Evolutionary conservation across 805 yeast species (phyloP).

Genomic region (Ascoidea asiatica): DNA sequence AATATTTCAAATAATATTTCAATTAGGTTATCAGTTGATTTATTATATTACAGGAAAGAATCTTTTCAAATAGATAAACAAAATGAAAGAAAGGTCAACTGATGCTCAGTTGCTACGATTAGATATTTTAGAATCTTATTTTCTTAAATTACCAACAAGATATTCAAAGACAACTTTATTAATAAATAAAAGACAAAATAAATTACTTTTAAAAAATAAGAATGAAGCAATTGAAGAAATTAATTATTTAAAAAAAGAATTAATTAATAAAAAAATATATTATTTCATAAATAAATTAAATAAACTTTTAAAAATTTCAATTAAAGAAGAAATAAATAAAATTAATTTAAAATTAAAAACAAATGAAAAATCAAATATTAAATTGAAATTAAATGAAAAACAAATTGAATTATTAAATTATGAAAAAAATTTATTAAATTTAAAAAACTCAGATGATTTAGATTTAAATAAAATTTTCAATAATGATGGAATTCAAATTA

Average conservation of each 20-base stretch:
- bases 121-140: constrained; percentile 42
- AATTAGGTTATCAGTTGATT: too few species aligned
- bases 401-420: neutral
- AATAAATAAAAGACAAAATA: constrained; percentile 25
- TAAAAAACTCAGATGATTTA: too few species aligned
- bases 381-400: too few species aligned
- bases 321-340: constrained; percentile 9
- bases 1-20: too few species aligned
- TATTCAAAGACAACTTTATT: constrained; percentile 28
- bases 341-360: constrained; percentile 8
- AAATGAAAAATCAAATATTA: neutral
- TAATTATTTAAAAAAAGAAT: constrained; percentile 25
- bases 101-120: constrained; percentile 18
- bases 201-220: constrained; percentile 25
- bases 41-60: too few species aligned
- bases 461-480: too few species aligned
- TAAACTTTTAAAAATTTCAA: constrained; percentile 22
- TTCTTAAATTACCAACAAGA: constrained; percentile 28
- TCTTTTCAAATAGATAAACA: too few species aligned
- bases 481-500: constrained; percentile 3
- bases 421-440: neutral
- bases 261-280: constrained; percentile 36
- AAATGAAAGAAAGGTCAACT: neutral
- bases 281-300: constrained; percentile 27
- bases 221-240: constrained; percentile 34